phyloP scores from a whole-genome alignment of 2,329 filamentous ascomycete genomes.

The Aspergillus sp. region DNA sequence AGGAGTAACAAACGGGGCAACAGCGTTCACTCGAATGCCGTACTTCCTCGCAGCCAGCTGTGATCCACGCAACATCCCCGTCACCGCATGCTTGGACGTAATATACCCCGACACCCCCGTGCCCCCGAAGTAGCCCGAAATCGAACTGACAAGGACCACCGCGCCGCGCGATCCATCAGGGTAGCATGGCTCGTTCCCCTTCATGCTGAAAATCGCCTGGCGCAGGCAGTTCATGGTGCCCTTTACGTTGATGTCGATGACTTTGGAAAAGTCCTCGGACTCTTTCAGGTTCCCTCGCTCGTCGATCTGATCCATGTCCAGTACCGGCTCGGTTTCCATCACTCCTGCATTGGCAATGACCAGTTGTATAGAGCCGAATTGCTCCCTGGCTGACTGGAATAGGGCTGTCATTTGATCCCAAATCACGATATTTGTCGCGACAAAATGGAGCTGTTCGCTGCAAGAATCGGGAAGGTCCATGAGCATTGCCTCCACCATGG shows the following conservation, averaged over 20 bases:
- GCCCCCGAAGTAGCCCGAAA: neutral
- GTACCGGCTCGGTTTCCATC: neutral
- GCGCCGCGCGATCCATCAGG: no score
- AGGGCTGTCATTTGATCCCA: neutral
- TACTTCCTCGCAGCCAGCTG: neutral
- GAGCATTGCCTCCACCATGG: neutral
- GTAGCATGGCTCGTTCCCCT: neutral
- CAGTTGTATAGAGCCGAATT: neutral
- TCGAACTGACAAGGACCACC: neutral
- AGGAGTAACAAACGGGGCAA: neutral
- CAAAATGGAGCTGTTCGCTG: no score
- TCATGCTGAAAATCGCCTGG: neutral
- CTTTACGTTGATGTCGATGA: neutral
- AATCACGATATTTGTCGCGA: neutral
- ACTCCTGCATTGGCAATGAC: neutral
- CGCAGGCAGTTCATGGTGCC: neutral
- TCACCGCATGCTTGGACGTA: neutral
- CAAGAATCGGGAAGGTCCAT: neutral
- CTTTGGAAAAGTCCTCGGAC: neutral
- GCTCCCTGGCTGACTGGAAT: neutral
- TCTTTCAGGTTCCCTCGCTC: neutral
- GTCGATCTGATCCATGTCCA: neutral
- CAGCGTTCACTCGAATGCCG: neutral
- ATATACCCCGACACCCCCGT: neutral
- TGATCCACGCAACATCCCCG: neutral